Conservation (phyloP, 1,139 yeast species). For the Blastobotrys indianensis region DNA sequence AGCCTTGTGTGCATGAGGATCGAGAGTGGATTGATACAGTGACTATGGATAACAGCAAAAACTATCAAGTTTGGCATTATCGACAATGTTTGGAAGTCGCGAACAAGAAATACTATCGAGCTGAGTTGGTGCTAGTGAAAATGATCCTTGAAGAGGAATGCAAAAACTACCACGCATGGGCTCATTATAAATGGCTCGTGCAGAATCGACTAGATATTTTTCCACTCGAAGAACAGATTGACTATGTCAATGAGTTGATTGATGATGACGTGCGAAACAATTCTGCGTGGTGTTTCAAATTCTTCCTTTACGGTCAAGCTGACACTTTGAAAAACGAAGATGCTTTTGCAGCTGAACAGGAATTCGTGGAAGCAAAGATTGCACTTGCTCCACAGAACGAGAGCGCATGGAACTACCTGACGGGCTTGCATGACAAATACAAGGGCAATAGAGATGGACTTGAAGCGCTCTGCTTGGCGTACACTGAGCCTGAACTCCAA, state of each 20-base stretch:
- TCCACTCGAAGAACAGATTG: slow-evolving; percentile 42
- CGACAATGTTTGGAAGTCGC: slow-evolving; percentile 43
- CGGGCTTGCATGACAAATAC: slow-evolving; percentile 49
- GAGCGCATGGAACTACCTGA: slow-evolving; percentile 80
- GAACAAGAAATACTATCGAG: slow-evolving; percentile 29
- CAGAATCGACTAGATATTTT: slow-evolving; percentile 36
- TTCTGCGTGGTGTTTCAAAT: slow-evolving; percentile 91
- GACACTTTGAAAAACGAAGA: slow-evolving; percentile 16
- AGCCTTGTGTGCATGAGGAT: slow-evolving; percentile 25
- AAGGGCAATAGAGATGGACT: slow-evolving; percentile 35
- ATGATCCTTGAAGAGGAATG: slow-evolving; percentile 70
- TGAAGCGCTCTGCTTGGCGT: slow-evolving; percentile 42
- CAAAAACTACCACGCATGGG: slow-evolving; percentile 96
- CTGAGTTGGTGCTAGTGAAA: slow-evolving; percentile 59
- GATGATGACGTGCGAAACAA: slow-evolving; percentile 72
- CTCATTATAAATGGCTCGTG: slow-evolving; percentile 79
- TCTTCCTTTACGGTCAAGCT: slow-evolving; percentile 40
- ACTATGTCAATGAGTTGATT: slow-evolving; percentile 47
- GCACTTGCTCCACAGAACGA: slow-evolving; percentile 69
- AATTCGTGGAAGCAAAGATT: slow-evolving; percentile 45
- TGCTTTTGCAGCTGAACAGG: slow-evolving; percentile 39
- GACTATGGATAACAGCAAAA: slow-evolving; percentile 74
- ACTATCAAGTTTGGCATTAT: slow-evolving; percentile 95
- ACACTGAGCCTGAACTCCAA: slow-evolving; percentile 35
- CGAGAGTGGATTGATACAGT: slow-evolving; percentile 68